Evolutionary conservation across 345 rosid genomes (phyloP), one percentile per base, ranked within the genome.

Genomic region (Balakata baccata): DNA sequence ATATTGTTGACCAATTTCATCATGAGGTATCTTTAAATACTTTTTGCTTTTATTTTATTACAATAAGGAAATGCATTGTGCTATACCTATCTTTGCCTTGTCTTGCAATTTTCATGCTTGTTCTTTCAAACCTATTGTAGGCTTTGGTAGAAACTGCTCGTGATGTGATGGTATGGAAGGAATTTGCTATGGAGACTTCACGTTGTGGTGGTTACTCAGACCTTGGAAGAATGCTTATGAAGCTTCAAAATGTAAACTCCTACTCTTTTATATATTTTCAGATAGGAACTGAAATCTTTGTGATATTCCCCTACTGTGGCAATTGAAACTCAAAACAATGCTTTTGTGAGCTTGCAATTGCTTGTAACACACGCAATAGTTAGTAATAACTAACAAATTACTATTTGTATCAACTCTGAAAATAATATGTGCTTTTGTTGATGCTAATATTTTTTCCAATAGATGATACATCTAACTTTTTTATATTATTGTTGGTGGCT

Each of bases 141-240:
- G 95, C 93, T 81, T 85, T 96, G 63, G 65, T 81, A 61, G 97
- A 93, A 74, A 72, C 84, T 72, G 95, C 89, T 71, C 92, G 88
- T 37, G 87, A 89, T 64, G 89, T 93, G 77, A 75, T 75, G 71
- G 84, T 88, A 49, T 96, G 99, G 99, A 96, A 93, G 84, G 97
- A 91, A 69, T 93, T 91, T 79, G 95, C 98, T n/a, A 82, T 77
- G 90, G 96, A 86, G 79, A 90, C 93, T 80, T 87, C 99, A 22
- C 88, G 79, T 58, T 87, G 98, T 78, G 74, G 70, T 75, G 91
- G 89, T 66, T 96, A 96, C 87, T 78, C 83, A 69, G 97, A 89
- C 65, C 90, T 96, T 62, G 98, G 97, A 76, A 84, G 74, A 85
- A 91, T 91, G 97, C 97, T 96, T 76, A 72, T 89, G 87, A 96